Base-by-base conservation (phyloP, 768 basidiomycete species). In the Boletus pseudopeckii region DNA sequence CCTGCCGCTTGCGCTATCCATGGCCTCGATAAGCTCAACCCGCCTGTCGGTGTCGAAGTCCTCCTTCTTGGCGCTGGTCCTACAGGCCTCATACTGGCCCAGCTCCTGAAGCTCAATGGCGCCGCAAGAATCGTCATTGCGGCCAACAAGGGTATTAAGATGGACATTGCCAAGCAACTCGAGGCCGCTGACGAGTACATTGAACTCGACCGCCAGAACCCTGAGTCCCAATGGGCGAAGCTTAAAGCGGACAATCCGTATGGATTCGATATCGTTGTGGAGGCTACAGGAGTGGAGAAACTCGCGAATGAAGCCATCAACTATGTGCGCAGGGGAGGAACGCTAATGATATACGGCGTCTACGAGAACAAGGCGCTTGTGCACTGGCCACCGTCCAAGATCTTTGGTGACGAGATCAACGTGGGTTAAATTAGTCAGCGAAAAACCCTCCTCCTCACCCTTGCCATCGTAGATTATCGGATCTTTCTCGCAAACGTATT, bases 1-100 rank as follows among this genome's bases (percentile, higher is more conserved):
- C 93, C 93, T 38, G 90, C 91, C 4, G 86, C 92, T 6, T 96
- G 92, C 60, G 93, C 93, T 32, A 82, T 96, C 47, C 92, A 96
- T 68, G 92, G 92, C 7, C 83, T 94, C 56, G 92, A 96, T 72
- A 91, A 92, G 69, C 81, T 96, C 52, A 81, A 76, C 52, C 85
- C 90, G 1, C 82, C 86, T 4, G 89, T 93, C 54, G 92, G 92
- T 26, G 75, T 88, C 38, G 90, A 93, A 46, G 91, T 88, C 18
- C 81, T 96, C 48, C 75, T 95, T 34, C 78, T 94, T 43, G 92
- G 92, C 47, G 89, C 92, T n/a, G 92, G 92, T 13, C 92, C 92
- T 1, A 95, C 92, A 5, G 88, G 92, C n/a, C 79, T 95, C 34
- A 90, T 94, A 57, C 81, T 96, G 42, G 85, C 92, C 0, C 92